Evolutionary conservation across 257 asterid species (phyloP).

Genomic region (Solanum habrochaites): DNA sequence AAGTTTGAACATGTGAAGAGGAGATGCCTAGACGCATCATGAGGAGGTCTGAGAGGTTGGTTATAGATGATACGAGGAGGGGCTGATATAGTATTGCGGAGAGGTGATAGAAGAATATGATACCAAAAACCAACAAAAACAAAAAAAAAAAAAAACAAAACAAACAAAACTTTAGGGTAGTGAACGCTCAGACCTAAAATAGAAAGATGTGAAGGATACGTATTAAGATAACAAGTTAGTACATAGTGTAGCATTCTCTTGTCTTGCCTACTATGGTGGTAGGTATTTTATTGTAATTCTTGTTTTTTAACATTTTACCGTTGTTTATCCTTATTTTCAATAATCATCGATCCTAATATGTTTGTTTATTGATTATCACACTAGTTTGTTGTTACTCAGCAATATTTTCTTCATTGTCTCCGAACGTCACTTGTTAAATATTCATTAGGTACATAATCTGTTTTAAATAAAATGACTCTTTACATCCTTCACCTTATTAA

Average conservation of each 20-base stretch:
- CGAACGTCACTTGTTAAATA: not conserved
- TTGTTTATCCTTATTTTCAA: too few relatives aligned
- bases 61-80: not conserved
- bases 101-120: too few relatives aligned
- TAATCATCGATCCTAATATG: too few relatives aligned
- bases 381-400: not conserved
- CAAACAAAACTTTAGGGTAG: not conserved
- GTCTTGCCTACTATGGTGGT: not conserved
- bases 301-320: too few relatives aligned
- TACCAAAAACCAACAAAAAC: too few relatives aligned
- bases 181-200: not conserved
- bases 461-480: not conserved
- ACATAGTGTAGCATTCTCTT: not conserved
- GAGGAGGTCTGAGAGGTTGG: not conserved
- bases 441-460: not conserved
- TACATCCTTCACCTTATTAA: too few relatives aligned
- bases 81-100: not conserved
- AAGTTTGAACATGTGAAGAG: not conserved
- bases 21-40: not conserved
- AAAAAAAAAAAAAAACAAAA: too few relatives aligned
- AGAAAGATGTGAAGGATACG: not conserved
- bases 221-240: too few relatives aligned
- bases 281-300: not conserved
- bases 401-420: not conserved
- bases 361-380: not conserved